A percentile compares a stretch with the other conserved stretches of the same genome.
Conservation (phyloP, 2,329 filamentous ascomycete genomes). For the Myriangium duriaei region DNA sequence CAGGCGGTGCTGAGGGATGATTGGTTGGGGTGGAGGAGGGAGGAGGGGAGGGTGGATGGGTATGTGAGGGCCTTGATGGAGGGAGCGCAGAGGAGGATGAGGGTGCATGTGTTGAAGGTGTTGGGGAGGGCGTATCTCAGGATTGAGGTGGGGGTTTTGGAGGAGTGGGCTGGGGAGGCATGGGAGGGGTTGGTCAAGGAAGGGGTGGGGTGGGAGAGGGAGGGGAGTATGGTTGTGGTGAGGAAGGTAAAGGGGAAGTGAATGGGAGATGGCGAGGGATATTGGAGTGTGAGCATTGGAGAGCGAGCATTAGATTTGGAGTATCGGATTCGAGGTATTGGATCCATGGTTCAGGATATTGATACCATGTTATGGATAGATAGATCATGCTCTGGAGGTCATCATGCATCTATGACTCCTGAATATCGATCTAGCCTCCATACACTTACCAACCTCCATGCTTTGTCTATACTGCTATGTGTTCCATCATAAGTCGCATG, state of each 20-base stretch:
- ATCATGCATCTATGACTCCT: no score
- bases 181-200: constrained; percentile 63
- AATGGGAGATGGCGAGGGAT: no score
- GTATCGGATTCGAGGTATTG: no score
- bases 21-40: constrained; percentile 64
- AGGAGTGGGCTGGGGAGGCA: constrained; percentile 51
- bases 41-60: constrained; percentile 62
- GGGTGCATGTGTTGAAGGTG: constrained; percentile 71
- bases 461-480: no score
- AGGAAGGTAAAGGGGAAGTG: constrained; percentile 43
- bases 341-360: no score
- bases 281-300: no score
- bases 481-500: no score
- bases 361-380: no score
- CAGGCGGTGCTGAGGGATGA: constrained; percentile 65
- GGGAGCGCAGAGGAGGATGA: constrained; percentile 63
- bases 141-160: constrained; percentile 56
- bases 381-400: no score
- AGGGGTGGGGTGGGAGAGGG: constrained; percentile 74
- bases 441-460: no score
- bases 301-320: no score
- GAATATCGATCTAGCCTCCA: no score
- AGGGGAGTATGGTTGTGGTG: constrained; percentile 58
- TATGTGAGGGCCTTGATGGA: constrained; percentile 70
- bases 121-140: constrained; percentile 70